Base-by-base conservation (phyloP, 2,329 filamentous ascomycete genomes). In the Exserohilum turcica region DNA sequence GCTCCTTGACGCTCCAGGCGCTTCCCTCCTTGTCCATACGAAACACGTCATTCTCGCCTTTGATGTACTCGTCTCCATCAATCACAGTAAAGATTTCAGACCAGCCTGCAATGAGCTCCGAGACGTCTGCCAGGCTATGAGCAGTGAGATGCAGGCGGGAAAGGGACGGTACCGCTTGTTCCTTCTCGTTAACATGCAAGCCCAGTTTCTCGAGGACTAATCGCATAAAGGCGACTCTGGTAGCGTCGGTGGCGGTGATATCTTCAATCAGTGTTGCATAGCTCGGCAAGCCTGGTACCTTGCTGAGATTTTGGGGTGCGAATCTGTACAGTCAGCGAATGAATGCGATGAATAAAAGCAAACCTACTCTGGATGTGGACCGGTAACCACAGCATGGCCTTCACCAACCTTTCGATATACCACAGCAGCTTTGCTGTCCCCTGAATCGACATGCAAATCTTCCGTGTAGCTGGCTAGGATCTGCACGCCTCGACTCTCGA, bases 331-430 rank as follows among this genome's bases (percentile, higher is more conserved):
- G 37, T 61, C 24, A 61, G 50, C 6, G 0, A 13, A 2, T 3
- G 10, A 5, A 7, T n/a, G 6, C 7, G 2, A 6, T 2, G 12
- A 9, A 1, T 31, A 19, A 12, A 43, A 6, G 1, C 52, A 49
- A 35, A 77, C 84, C 71, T 79, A 95, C 90, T 99, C 94, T 45
- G 93, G 93, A 80, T 99, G 94, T 33, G 92, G 90, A 0, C 92
- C 92, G 0, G 90, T 95, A 15, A 99, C 76, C 5, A 97, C 76
- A 1, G 85, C 91, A 33, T 84, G 84, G 1, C 94, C 94, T 38
- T 91, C 84, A 0, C 92, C 92, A 38, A 96, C 82, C 57, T 87
- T 89, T 67, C 92, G 90, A 67, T 91, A 91, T 0, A 99, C 85
- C 3, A 95, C 81, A 0, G 94, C 93, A 1, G 92, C 92, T 28